Base-by-base conservation (phyloP, 805 yeast genomes). In the Groenewaldozyma salmanticensis region DNA sequence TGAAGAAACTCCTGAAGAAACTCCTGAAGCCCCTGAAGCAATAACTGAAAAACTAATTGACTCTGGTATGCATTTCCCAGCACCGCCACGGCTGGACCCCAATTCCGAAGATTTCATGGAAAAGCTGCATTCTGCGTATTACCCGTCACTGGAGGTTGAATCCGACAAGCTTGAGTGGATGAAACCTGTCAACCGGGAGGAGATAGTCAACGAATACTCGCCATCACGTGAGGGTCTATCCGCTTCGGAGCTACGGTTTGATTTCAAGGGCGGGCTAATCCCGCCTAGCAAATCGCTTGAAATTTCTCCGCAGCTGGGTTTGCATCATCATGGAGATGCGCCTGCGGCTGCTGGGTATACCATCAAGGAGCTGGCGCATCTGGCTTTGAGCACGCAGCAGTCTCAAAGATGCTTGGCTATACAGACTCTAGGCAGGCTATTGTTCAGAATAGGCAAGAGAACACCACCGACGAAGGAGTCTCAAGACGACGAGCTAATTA, bases 341-440 rank as follows among this genome's bases (percentile, higher is more conserved):
- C 96, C 97, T 0, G 77, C 79, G 35, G 67, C 88, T 39, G 95
- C 97, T 0, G 99, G 99, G 0, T 92, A 92, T 59, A 88, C 96
- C 0, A 57, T 92, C 19, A 67, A 75, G 0, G 99, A 92, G 57
- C 67, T 92, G 39, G 80, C 81, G 1, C 92, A 81, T 50, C 69
- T 85, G 37, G 65, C 87, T 3, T 68, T 95, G 48, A 84, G 95
- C 1, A 74, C 81, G 1, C 75, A 81, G 42, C 76, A 94, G 1
- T 78, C 94, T 0, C 99, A 92, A 61, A 67, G 96, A 36, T 77
- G 92, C 46, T 71, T 92, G 9, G 86, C 96, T 5, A 78, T 88
- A 27, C 84, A 83, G 55, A 83, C 92, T 5, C 52, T 87, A 33
- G 99, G 99, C 2, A 70, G 98, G 46, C 75, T 92, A 1, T 65